Percentiles rank a stretch among this genome's conserved stretches.
Evolutionary conservation across 805 yeast genomes (phyloP).

Genomic region (Pichia exigua): DNA sequence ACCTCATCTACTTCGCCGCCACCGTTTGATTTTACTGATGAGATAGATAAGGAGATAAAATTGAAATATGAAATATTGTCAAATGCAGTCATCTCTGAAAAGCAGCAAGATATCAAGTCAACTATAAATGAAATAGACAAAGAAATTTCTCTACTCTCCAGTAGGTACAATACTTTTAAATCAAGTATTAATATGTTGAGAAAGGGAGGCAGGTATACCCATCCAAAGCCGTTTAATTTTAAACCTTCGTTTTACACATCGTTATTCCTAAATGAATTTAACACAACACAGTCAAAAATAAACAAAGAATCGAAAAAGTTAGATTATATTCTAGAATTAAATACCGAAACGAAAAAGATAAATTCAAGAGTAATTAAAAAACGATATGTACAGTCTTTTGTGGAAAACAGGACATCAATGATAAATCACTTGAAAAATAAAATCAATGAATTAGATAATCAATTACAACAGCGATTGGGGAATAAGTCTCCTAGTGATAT

Average conservation of each 20-base stretch:
- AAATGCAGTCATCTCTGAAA: neutral
- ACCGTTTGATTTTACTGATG: neutral
- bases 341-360: neutral
- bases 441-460: conserved; percentile 2
- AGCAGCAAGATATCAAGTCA: neutral
- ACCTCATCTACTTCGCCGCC: neutral
- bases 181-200: neutral
- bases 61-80: conserved; percentile 1
- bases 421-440: neutral
- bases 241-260: conserved; percentile 2
- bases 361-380: neutral
- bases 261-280: neutral
- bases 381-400: neutral
- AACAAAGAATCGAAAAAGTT: neutral
- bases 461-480: neutral
- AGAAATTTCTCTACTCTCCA: neutral
- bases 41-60: neutral
- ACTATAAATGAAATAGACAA: conserved; percentile 1
- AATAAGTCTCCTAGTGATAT: neutral
- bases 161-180: neutral
- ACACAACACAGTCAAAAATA: neutral
- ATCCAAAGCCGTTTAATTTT: neutral
- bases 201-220: neutral
- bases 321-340: neutral
- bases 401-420: conserved; percentile 6